These are phyloP conservation scores for Globisporangium sylvaticum DNA, from an alignment of 352 stramenopile genomes.

Conservation along the genomic window DNA sequence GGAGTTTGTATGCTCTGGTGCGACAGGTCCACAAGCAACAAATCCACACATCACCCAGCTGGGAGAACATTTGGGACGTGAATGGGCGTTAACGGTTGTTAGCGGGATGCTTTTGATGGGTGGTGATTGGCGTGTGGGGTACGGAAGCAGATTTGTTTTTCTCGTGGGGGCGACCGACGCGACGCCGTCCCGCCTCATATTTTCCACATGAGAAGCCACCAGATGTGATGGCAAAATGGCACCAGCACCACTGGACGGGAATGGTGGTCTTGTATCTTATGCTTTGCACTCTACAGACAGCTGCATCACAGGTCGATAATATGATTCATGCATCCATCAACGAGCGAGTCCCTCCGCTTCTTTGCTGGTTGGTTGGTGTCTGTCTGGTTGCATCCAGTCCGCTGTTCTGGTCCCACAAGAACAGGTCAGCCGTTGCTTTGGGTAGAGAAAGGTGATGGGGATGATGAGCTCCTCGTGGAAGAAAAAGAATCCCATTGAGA, in stretches of 20 bases:
- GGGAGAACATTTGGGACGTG: not conserved
- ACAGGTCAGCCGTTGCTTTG: not conserved
- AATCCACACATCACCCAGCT: not conserved
- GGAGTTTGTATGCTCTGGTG: not conserved
- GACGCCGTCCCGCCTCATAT: not conserved
- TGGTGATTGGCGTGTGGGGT: not conserved
- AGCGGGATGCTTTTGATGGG: conserved; percentile 1
- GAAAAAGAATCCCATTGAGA: not conserved
- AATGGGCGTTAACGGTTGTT: not conserved
- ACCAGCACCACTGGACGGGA: not conserved
- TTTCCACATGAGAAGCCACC: not conserved
- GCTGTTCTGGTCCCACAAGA: not conserved
- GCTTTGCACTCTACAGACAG: not conserved
- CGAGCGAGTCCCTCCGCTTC: not conserved
- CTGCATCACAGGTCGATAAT: too few relatives aligned
- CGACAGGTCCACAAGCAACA: not conserved
- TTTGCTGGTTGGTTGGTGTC: too few relatives aligned
- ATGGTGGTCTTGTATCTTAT: not conserved
- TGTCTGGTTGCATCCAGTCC: too few relatives aligned
- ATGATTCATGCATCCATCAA: too few relatives aligned
- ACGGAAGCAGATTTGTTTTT: not conserved
- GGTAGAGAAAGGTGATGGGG: too few relatives aligned
- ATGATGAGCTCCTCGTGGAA: not conserved
- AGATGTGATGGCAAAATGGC: not conserved
- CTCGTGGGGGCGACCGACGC: not conserved